These are phyloP conservation scores for Tetracladium maxilliforme DNA, from an alignment of 2,329 filamentous ascomycete genomes.

Conservation along the genomic window DNA sequence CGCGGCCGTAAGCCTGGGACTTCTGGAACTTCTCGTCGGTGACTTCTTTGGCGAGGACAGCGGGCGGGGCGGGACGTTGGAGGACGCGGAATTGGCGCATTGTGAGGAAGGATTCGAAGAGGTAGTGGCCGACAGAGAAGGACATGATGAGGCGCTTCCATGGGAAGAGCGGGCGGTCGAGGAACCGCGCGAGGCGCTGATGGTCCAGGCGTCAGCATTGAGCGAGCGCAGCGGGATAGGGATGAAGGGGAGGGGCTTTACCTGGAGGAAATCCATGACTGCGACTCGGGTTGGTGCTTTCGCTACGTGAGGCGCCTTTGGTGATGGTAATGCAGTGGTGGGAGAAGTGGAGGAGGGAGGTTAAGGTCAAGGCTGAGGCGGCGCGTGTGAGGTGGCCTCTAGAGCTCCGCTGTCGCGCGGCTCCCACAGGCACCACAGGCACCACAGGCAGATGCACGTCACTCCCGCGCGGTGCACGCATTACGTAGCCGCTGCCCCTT, in stretches of 20 bases:
- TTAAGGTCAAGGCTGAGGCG: too few species aligned
- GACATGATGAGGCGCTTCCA: constrained; percentile 96
- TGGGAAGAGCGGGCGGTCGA: constrained; percentile 86
- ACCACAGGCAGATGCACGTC: too few species aligned
- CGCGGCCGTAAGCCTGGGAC: constrained; percentile 80
- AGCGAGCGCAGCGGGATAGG: not conserved
- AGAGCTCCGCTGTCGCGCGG: too few species aligned
- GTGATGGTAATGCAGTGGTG: too few species aligned
- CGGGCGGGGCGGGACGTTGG: constrained; percentile 64
- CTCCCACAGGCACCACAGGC: too few species aligned
- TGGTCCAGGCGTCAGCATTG: constrained; percentile 8
- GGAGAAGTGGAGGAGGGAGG: too few species aligned
- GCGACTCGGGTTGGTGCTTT: too few species aligned
- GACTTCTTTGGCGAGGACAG: constrained; percentile 79
- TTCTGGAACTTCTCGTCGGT: constrained; percentile 87
- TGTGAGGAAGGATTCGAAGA: constrained; percentile 80
- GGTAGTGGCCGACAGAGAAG: constrained; percentile 83
- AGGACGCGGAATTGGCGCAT: constrained; percentile 82
- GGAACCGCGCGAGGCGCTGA: constrained; percentile 63
- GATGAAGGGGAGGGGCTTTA: constrained; percentile 5
- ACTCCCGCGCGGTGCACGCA: too few species aligned
- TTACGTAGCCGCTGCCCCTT: too few species aligned
- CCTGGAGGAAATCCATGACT: constrained; percentile 20
- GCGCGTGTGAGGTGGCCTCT: too few species aligned
- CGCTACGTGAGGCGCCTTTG: too few species aligned